Evolutionary conservation across 2,329 filamentous ascomycete genomes (phyloP).

Genomic region (Stachybotrys elegans): DNA sequence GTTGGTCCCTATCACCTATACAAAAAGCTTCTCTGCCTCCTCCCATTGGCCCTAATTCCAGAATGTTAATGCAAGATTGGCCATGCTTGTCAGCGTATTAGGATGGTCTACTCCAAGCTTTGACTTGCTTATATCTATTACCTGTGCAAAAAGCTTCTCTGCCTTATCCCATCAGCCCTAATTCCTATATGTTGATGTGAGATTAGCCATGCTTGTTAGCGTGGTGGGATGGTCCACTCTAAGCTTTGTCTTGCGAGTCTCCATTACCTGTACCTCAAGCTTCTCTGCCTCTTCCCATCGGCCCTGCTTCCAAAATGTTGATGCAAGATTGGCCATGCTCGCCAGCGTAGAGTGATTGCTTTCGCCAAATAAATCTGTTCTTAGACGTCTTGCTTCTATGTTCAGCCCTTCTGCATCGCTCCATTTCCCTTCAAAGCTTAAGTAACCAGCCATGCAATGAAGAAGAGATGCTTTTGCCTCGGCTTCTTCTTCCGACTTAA

Average conservation of each 20-base stretch:
- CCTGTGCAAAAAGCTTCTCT: not conserved
- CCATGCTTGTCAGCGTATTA: conserved; percentile 2
- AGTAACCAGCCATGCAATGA: not conserved
- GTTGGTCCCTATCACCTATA: not conserved
- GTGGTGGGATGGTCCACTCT: conserved; percentile 5
- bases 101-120: conserved; percentile 5
- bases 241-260: not conserved
- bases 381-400: not conserved
- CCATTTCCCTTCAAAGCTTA: conserved; percentile 2
- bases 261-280: not conserved
- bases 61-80: not conserved
- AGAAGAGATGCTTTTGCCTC: not conserved
- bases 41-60: not conserved
- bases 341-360: conserved; percentile 5
- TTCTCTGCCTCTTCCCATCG: not conserved
- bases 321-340: conserved; percentile 4
- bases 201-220: conserved; percentile 1
- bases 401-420: not conserved
- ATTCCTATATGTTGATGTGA: conserved; percentile 1
- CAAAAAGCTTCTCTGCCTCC: not conserved
- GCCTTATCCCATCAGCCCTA: not conserved
- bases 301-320: not conserved
- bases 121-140: not conserved
- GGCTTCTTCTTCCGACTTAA: conserved; percentile 7
- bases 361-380: not conserved